A percentile compares a stretch with the other conserved stretches of the same genome.
phyloP scores from a whole-genome alignment of 148 eudicot genomes.

The Amaranthus palmeri region DNA sequence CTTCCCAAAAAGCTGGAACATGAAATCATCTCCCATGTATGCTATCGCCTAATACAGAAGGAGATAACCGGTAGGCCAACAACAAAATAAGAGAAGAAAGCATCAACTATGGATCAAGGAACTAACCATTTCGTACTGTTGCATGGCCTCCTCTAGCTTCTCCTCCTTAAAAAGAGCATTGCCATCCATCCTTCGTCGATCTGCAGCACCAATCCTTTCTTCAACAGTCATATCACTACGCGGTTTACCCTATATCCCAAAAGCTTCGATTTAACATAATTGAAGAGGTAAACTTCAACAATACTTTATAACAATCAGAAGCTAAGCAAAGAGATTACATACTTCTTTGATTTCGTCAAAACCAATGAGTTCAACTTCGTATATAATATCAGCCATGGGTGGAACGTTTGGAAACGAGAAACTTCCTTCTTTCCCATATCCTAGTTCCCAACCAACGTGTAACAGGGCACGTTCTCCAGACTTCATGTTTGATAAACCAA shows the following conservation, averaged over 20 bases:
- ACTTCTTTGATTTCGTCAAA: slow-evolving; percentile 96
- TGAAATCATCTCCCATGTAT: slow-evolving; percentile 98
- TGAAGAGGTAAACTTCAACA: neutral
- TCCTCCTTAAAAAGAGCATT: slow-evolving; percentile 89
- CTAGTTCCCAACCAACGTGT: slow-evolving; percentile 87
- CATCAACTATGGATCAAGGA: neutral
- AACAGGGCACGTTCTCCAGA: slow-evolving; percentile 89
- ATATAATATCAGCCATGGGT: slow-evolving; percentile 79
- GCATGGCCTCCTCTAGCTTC: slow-evolving; percentile 92
- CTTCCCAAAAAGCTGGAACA: slow-evolving; percentile 96
- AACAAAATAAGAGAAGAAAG: neutral
- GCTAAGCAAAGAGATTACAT: neutral
- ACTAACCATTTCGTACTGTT: slow-evolving; percentile 94
- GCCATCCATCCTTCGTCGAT: slow-evolving; percentile 96
- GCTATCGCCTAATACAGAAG: slow-evolving; percentile 67
- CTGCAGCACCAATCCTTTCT: slow-evolving; percentile 94
- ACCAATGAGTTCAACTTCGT: slow-evolving; percentile 96
- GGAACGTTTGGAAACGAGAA: slow-evolving; percentile 98
- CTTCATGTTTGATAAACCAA: slow-evolving; percentile 81
- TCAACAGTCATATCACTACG: slow-evolving; percentile 98
- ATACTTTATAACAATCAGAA: neutral
- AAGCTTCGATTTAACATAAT: neutral
- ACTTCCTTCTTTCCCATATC: slow-evolving; percentile 91
- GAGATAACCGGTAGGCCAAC: neutral
- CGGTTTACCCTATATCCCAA: slow-evolving; percentile 64